Percentiles rank a stretch among this genome's conserved stretches.
Evolutionary conservation across 2,329 filamentous ascomycete genomes (phyloP).

Genomic region (Fusarium sp.): DNA sequence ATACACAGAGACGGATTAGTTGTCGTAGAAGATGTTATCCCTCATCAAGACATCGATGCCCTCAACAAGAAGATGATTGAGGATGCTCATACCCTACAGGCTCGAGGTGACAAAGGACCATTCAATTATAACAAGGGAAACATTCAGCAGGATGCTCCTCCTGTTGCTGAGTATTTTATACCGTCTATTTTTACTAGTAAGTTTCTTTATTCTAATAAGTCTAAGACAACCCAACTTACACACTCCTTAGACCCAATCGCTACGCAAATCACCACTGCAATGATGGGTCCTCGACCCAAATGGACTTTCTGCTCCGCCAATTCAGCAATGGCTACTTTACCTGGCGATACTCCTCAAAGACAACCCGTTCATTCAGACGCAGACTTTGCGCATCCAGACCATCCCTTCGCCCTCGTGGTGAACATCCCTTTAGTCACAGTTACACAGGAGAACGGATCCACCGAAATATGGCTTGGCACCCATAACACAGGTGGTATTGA

Average conservation of each 20-base stretch:
- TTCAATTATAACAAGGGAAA: conserved; percentile 75
- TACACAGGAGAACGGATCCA: conserved; percentile 65
- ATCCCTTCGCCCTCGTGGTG: conserved; percentile 67
- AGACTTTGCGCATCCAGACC: conserved; percentile 66
- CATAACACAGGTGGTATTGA: conserved; percentile 54
- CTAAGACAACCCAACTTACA: background rate
- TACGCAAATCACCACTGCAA: conserved; percentile 66
- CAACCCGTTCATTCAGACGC: conserved; percentile 72
- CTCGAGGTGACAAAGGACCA: conserved; percentile 64
- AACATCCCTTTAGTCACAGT: conserved; percentile 66
- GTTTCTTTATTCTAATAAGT: background rate
- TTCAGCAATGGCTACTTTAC: conserved; percentile 64
- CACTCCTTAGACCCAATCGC: conserved; percentile 63
- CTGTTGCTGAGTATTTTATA: conserved; percentile 62
- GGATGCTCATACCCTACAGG: conserved; percentile 66
- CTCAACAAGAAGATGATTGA: conserved; percentile 71
- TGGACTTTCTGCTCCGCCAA: conserved; percentile 72
- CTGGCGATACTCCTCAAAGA: conserved; percentile 55
- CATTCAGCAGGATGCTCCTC: conserved; percentile 70
- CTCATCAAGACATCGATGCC: conserved; percentile 63
- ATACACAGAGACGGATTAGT: conserved; percentile 68
- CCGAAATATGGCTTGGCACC: conserved; percentile 71
- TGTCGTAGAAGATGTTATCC: conserved; percentile 65
- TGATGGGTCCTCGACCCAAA: conserved; percentile 67
- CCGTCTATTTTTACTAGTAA: conserved; percentile 67